Conservation (phyloP, 257 asterid genomes). For the Lavandula angustifolia region DNA sequence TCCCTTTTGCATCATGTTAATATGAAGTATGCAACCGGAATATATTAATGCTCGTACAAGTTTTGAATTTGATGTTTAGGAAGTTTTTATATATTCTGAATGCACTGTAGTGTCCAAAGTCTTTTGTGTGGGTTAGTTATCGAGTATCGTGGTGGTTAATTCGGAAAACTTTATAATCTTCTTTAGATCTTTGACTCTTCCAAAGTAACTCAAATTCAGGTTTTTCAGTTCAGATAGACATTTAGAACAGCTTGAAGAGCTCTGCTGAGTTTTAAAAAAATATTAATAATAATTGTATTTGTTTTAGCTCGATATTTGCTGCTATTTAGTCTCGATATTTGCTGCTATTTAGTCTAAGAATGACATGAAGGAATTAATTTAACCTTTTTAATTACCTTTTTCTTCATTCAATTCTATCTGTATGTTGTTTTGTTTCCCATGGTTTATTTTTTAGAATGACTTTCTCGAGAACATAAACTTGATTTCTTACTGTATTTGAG, state of each 20-base stretch:
- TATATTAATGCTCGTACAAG: background rate
- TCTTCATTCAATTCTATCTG: constrained; percentile 16
- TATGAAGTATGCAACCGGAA: background rate
- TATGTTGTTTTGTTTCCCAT: background rate
- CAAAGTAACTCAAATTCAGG: background rate
- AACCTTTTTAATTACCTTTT: background rate
- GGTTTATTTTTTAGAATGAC: background rate
- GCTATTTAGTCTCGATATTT: background rate
- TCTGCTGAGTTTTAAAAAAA: background rate
- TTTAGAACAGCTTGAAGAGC: background rate
- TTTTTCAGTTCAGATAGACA: background rate
- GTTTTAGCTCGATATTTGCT: background rate
- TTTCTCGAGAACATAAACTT: background rate
- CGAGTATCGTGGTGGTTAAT: constrained; percentile 10
- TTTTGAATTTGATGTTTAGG: constrained; percentile 5
- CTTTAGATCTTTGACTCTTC: background rate
- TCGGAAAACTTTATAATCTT: background rate
- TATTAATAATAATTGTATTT: background rate
- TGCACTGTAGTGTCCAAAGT: background rate
- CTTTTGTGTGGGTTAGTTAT: background rate
- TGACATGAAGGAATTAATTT: background rate
- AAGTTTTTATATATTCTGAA: constrained; percentile 1
- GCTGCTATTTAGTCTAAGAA: constrained; percentile 1
- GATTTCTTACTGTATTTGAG: background rate
- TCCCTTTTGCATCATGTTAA: constrained; percentile 14